Evolutionary conservation across 106 monocot species (phyloP).

Genomic region (Gastrodia elata): DNA sequence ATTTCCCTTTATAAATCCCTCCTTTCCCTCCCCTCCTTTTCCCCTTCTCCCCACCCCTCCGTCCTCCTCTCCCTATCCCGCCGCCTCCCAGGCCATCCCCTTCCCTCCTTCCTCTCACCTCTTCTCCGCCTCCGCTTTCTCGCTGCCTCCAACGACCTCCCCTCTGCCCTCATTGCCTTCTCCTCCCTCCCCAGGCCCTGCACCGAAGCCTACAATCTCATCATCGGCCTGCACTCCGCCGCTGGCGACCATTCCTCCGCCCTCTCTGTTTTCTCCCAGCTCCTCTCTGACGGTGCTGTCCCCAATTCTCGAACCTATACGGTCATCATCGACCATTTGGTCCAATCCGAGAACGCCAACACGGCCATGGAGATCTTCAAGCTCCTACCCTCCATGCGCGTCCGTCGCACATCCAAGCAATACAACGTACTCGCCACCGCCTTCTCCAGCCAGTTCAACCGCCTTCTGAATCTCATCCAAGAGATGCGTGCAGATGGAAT

Average conservation of each 20-base stretch:
- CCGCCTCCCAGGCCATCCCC: constrained; percentile 37
- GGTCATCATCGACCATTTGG: constrained; percentile 59
- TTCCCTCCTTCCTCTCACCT: constrained; percentile 27
- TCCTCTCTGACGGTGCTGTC: constrained; percentile 52
- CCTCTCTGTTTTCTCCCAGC: constrained; percentile 27
- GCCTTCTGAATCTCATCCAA: constrained; percentile 23
- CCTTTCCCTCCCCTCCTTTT: constrained; percentile 14
- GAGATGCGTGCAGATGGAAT: constrained; percentile 68
- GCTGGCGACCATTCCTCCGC: constrained; percentile 30
- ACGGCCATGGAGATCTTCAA: constrained; percentile 54
- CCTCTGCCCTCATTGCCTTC: constrained; percentile 29
- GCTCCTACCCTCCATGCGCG: constrained; percentile 49
- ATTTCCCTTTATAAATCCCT: constrained; percentile 44
- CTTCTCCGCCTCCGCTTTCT: constrained; percentile 58
- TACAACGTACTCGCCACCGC: constrained; percentile 52
- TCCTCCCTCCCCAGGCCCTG: constrained; percentile 33
- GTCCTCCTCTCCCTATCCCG: constrained; percentile 42
- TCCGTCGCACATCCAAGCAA: constrained; percentile 54
- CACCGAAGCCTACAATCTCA: constrained; percentile 78
- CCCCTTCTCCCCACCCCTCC: constrained; percentile 20
- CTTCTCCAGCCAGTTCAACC: constrained; percentile 24
- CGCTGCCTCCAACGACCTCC: constrained; percentile 45
- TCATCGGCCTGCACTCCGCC: constrained; percentile 42
- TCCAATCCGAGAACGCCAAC: constrained; percentile 27
- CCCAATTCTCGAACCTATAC: constrained; percentile 88